These are phyloP conservation scores for Combretum micranthum DNA, from an alignment of 345 rosid genomes.

Conservation along the genomic window DNA sequence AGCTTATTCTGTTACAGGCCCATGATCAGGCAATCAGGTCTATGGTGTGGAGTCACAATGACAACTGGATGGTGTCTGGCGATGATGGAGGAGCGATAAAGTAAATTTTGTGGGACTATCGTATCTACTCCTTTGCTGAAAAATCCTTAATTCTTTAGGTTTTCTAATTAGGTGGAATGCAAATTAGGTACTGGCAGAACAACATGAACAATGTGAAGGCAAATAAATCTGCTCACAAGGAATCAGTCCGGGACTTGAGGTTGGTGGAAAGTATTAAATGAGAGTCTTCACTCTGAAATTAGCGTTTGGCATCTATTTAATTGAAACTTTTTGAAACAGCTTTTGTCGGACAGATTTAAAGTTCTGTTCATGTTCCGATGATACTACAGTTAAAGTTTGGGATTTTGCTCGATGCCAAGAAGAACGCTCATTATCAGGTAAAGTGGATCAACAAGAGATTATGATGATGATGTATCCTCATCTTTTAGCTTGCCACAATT, in stretches of 20 bases:
- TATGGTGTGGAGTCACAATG: constrained; percentile 98
- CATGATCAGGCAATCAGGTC: constrained; percentile 99
- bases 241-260: constrained; percentile 92
- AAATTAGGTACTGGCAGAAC: constrained; percentile 90
- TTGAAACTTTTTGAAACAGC: constrained; percentile 39
- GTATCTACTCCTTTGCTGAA: background rate
- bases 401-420: constrained; percentile 94
- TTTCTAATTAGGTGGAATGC: background rate
- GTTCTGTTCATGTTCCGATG: constrained; percentile 98
- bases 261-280: constrained; percentile 12
- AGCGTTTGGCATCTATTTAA: constrained; percentile 10
- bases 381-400: constrained; percentile 96
- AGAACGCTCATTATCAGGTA: constrained; percentile 88
- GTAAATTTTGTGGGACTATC: constrained; percentile 26
- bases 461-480: background rate
- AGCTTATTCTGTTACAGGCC: constrained; percentile 42
- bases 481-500: too few relatives aligned
- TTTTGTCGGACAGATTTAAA: constrained; percentile 97
- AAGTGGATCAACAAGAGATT: constrained; percentile 33
- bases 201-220: constrained; percentile 97
- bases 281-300: background rate
- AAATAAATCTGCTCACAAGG: constrained; percentile 92
- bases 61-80: constrained; percentile 97
- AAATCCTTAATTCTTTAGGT: background rate
- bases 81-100: constrained; percentile 96